Evolutionary conservation across 805 yeast species (phyloP).

Genomic region (Priceomyces melissophilus): DNA sequence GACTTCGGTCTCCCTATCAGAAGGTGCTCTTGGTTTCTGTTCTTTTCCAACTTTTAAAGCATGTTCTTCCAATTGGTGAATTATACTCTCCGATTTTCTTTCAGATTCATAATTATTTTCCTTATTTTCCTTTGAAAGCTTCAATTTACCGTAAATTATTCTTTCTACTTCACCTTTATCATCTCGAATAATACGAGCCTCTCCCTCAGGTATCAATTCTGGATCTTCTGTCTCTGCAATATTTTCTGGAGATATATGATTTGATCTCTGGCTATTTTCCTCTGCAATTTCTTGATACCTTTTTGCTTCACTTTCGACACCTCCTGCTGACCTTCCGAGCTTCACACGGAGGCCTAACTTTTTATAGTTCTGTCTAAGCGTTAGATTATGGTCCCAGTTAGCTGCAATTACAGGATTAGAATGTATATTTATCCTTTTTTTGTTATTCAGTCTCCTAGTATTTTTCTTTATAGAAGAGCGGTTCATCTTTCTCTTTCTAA

Average conservation of each 20-base stretch:
- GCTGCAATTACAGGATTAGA: slow-evolving; percentile 82
- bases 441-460: slow-evolving; percentile 68
- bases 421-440: slow-evolving; percentile 61
- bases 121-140: slow-evolving; percentile 15
- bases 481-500: slow-evolving; percentile 82
- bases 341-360: slow-evolving; percentile 71
- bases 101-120: slow-evolving; percentile 19
- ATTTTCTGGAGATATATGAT: slow-evolving; percentile 23
- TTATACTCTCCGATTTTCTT: slow-evolving; percentile 50
- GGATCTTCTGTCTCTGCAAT: slow-evolving; percentile 49
- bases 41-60: slow-evolving; percentile 44
- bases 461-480: slow-evolving; percentile 67
- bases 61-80: slow-evolving; percentile 61
- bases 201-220: slow-evolving; percentile 66
- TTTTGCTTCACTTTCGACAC: slow-evolving; percentile 60
- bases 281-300: slow-evolving; percentile 32
- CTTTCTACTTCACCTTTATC: slow-evolving; percentile 59
- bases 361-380: slow-evolving; percentile 83
- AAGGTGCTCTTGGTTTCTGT: slow-evolving; percentile 51
- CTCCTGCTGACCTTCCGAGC: slow-evolving; percentile 73
- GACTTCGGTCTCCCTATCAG: slow-evolving; percentile 78
- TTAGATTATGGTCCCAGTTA: slow-evolving; percentile 82
- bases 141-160: slow-evolving; percentile 70
- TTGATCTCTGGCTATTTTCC: slow-evolving; percentile 19
- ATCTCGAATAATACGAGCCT: slow-evolving; percentile 73